These are phyloP conservation scores for Mortierella sp. DNA, from an alignment of 371 early-diverging fungal genomes.

Conservation along the genomic window DNA sequence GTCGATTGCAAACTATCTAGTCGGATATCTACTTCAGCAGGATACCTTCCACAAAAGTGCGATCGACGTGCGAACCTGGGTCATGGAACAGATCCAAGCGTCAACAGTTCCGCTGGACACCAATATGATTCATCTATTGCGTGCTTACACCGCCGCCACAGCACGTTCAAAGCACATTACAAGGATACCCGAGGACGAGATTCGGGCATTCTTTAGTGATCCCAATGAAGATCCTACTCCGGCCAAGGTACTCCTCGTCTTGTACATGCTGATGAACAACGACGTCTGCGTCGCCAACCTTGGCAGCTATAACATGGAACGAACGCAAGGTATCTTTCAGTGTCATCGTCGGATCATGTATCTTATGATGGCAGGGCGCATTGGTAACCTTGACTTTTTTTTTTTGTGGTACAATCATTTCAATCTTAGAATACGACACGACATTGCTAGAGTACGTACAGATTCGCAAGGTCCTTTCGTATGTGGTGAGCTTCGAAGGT, in stretches of 20 bases:
- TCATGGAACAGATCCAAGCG: constrained; percentile 41
- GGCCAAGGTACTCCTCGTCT: constrained; percentile 38
- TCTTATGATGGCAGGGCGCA: too few relatives aligned
- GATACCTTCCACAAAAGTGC: constrained; percentile 40
- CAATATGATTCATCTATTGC: constrained; percentile 48
- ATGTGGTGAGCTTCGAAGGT: constrained; percentile 35
- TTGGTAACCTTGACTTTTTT: not conserved
- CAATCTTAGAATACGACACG: constrained; percentile 33
- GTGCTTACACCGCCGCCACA: constrained; percentile 36
- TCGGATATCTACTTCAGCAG: constrained; percentile 33
- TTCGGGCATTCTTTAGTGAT: constrained; percentile 26
- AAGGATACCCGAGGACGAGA: constrained; percentile 42
- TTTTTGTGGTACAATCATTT: not conserved
- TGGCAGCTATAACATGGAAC: constrained; percentile 17
- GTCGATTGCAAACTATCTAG: constrained; percentile 42
- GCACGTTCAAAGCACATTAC: constrained; percentile 34
- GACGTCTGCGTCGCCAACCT: constrained; percentile 29
- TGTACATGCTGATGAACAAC: constrained; percentile 54
- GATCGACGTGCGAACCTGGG: constrained; percentile 43
- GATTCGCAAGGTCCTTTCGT: constrained; percentile 41
- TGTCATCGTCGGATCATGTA: not conserved
- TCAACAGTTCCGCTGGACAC: constrained; percentile 39
- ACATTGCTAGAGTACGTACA: constrained; percentile 35
- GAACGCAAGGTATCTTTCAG: constrained; percentile 23
- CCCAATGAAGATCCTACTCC: constrained; percentile 45